These are phyloP conservation scores for Jamesozyma hellenica DNA, from an alignment of 805 yeast genomes.

Conservation along the genomic window DNA sequence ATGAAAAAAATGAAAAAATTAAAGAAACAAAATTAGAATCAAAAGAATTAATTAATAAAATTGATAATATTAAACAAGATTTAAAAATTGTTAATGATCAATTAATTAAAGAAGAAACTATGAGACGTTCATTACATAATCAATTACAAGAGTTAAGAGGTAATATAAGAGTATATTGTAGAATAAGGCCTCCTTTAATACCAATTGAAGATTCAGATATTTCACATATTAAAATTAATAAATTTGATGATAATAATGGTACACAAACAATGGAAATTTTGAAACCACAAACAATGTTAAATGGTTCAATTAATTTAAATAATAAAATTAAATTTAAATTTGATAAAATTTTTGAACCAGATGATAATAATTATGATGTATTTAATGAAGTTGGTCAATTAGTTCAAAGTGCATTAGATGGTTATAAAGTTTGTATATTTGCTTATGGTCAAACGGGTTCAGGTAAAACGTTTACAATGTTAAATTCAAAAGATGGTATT, in stretches of 20 bases:
- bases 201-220: conserved; percentile 13
- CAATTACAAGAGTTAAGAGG: conserved; percentile 80
- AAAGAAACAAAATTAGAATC: conserved; percentile 12
- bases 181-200: conserved; percentile 54
- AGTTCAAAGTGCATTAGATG: conserved; percentile 79
- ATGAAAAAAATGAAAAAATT: conserved; percentile 7
- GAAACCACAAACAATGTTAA: conserved; percentile 6
- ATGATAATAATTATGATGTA: conserved; percentile 46
- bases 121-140: conserved; percentile 58
- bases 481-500: conserved; percentile 59
- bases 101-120: conserved; percentile 41
- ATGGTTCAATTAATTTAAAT: conserved; percentile 1
- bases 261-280: conserved; percentile 17
- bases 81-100: conserved; percentile 28
- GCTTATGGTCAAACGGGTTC: conserved; percentile 97
- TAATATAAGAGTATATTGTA: conserved; percentile 81
- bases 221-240: conserved; percentile 25
- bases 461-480: conserved; percentile 91
- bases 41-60: conserved; percentile 21
- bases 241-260: conserved; percentile 23
- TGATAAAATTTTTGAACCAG: conserved; percentile 63
- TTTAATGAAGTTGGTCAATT: conserved; percentile 81
- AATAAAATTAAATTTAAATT: conserved; percentile 41
- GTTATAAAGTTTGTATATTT: conserved; percentile 83
- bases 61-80: conserved; percentile 27